These are phyloP conservation scores for Malassezia sympodialis DNA, from an alignment of 1,284 basidiomycete species.

Conservation along the genomic window DNA sequence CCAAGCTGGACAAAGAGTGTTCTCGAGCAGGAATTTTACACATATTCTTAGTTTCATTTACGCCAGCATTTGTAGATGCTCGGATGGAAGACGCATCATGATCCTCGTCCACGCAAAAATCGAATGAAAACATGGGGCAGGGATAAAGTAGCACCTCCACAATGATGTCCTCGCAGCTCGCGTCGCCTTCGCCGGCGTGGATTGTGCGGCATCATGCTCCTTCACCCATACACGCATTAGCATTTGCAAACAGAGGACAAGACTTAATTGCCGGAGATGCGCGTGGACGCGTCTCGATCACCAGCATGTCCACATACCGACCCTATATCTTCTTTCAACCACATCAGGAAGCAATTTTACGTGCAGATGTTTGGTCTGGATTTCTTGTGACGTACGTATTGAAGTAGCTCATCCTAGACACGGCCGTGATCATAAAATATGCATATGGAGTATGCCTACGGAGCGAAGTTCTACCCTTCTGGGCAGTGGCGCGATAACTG, in stretches of 20 bases:
- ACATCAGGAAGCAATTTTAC: constrained; percentile 8
- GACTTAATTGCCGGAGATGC: constrained; percentile 12
- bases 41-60: background rate
- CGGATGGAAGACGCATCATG: background rate
- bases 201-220: constrained; percentile 16
- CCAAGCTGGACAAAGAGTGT: background rate
- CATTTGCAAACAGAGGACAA: constrained; percentile 1
- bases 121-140: constrained; percentile 19
- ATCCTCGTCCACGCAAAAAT: constrained; percentile 17
- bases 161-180: background rate
- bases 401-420: constrained; percentile 2
- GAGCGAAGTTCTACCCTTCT: background rate
- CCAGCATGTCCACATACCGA: constrained; percentile 8
- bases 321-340: constrained; percentile 10
- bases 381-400: constrained; percentile 14
- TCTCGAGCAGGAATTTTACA: background rate
- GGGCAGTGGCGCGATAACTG: background rate
- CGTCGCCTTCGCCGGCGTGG: constrained; percentile 6
- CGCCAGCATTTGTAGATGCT: background rate
- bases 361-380: constrained; percentile 13
- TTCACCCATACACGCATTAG: constrained; percentile 5
- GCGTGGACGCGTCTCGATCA: constrained; percentile 11
- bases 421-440: constrained; percentile 9
- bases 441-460: constrained; percentile 8
- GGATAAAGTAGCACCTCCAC: background rate